These are phyloP conservation scores for Dioscorea zingiberensis DNA, from an alignment of 106 monocot genomes.

Conservation along the genomic window DNA sequence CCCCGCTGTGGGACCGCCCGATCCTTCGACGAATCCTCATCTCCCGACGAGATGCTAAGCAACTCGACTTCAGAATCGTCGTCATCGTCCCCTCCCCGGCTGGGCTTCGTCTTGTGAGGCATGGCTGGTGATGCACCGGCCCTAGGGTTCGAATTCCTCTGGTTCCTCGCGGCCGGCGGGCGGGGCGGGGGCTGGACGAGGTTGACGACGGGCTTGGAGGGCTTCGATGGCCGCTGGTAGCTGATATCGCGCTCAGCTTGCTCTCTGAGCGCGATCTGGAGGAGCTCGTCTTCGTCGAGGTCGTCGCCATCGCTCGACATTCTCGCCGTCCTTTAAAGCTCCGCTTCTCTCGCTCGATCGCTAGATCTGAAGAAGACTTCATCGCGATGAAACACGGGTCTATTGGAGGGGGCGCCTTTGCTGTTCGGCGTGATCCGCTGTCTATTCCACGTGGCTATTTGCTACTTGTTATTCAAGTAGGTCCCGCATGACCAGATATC, in stretches of 20 bases:
- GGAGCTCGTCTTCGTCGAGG: conserved; percentile 92
- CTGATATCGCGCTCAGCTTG: conserved; percentile 72
- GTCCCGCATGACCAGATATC: too few species aligned
- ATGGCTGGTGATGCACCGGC: conserved; percentile 2
- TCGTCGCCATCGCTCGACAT: conserved; percentile 72
- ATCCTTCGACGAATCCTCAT: conserved; percentile 66
- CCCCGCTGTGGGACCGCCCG: conserved; percentile 11
- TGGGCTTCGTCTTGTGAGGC: conserved; percentile 2
- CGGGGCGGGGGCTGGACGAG: conserved; percentile 71
- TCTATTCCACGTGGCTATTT: too few species aligned
- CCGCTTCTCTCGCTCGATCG: background rate
- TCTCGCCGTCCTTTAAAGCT: too few species aligned
- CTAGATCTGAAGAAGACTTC: background rate
- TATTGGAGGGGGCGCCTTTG: too few species aligned
- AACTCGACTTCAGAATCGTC: conserved; percentile 98
- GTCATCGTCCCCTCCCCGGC: conserved; percentile 50
- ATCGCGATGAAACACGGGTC: too few species aligned
- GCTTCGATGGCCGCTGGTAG: conserved; percentile 45
- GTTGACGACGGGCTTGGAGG: conserved; percentile 83
- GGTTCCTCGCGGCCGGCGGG: conserved; percentile 21
- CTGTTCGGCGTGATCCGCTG: too few species aligned
- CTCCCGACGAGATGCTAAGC: conserved; percentile 93
- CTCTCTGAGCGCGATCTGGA: conserved; percentile 93
- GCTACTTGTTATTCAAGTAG: too few species aligned
- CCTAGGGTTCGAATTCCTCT: conserved; percentile 25